phyloP scores from a whole-genome alignment of 129 eudicot species.

The Flaveria robusta region DNA sequence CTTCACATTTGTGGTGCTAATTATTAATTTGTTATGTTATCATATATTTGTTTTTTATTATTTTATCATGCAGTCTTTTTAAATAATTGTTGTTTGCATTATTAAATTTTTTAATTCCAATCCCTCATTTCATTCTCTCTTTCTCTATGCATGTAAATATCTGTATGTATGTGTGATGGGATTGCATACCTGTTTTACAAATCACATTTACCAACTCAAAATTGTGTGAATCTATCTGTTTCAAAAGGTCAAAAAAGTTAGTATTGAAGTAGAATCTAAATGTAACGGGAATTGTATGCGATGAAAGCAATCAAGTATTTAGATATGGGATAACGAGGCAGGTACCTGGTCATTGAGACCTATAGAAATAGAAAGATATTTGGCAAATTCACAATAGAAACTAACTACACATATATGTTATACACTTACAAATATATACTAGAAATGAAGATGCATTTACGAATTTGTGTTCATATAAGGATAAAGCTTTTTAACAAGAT shows the following conservation, averaged over 20 bases:
- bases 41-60: not conserved
- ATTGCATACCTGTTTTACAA: not conserved
- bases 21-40: not conserved
- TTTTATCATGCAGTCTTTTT: not conserved
- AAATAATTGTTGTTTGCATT: not conserved
- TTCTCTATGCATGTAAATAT: not conserved
- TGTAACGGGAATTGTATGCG: not conserved
- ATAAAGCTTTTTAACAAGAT: not conserved
- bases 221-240: not conserved
- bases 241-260: slow-evolving; percentile 6
- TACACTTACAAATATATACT: not conserved
- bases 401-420: not conserved
- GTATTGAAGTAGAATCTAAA: slow-evolving; percentile 2
- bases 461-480: not conserved
- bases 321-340: not conserved
- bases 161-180: slow-evolving; percentile 1
- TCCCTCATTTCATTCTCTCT: not conserved
- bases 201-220: not conserved
- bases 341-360: not conserved
- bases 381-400: not conserved
- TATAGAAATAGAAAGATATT: slow-evolving; percentile 1
- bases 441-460: not conserved
- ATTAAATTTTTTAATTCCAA: not conserved
- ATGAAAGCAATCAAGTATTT: not conserved
- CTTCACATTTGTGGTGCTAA: not conserved